Conservation (phyloP, 768 basidiomycete genomes). For the Coprinopsis cinerea region DNA sequence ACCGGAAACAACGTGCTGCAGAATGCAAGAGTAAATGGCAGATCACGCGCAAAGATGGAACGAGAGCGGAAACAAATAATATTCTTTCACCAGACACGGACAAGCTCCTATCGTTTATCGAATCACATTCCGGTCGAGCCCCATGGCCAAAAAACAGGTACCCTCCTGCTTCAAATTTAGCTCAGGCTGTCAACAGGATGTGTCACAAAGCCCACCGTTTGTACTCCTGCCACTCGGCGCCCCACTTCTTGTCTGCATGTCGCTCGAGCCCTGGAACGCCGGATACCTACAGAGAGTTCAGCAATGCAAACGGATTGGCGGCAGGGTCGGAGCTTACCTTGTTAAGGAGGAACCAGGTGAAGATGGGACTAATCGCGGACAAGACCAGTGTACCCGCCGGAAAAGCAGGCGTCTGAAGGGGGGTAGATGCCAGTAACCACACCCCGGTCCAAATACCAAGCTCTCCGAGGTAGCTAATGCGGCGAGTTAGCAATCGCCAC, state of each 20-base stretch:
- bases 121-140: no score
- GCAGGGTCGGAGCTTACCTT: slow-evolving; percentile 32
- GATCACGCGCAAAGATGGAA: no score
- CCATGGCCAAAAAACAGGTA: slow-evolving; percentile 46
- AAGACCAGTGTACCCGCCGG: slow-evolving; percentile 38
- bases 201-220: slow-evolving; percentile 38
- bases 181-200: neutral
- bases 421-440: slow-evolving; percentile 48
- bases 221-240: slow-evolving; percentile 49
- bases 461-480: slow-evolving; percentile 61
- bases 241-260: slow-evolving; percentile 49
- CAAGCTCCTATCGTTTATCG: slow-evolving; percentile 7
- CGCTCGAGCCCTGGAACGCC: slow-evolving; percentile 69
- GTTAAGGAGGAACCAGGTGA: slow-evolving; percentile 57
- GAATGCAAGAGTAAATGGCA: no score
- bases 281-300: slow-evolving; percentile 38
- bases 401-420: slow-evolving; percentile 40
- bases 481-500: neutral
- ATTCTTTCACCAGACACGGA: neutral
- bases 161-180: slow-evolving; percentile 13
- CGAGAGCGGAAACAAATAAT: neutral
- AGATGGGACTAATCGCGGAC: slow-evolving; percentile 52
- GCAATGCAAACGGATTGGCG: neutral
- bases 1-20: no score
- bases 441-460: slow-evolving; percentile 66